Base-by-base conservation (phyloP, 768 basidiomycete genomes). In the Coprinellus aureogranulatus region DNA sequence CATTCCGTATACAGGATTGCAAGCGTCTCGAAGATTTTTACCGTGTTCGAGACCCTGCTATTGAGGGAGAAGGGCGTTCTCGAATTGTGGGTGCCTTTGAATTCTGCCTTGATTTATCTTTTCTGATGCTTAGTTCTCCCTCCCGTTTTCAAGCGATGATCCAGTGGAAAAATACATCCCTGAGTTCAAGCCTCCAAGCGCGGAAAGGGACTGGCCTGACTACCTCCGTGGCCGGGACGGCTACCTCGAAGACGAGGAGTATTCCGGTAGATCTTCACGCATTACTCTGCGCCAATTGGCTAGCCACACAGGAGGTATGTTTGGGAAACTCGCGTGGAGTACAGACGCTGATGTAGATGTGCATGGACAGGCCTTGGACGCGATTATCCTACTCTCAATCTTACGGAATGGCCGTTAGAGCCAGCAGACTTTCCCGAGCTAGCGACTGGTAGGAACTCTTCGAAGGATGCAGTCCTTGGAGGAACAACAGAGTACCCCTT, bases 1-100 rank as follows among this genome's bases (percentile, higher is more conserved):
- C 64, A 82, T 61, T 77, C 81, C 0, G 73, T 81, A 49, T 84
- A 83, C 60, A 72, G 84, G 26, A 69, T 83, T 25, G 81, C 81
- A 1, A 81, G 78, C 40, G 75, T 81, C 54, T 75, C 78, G 5
- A 85, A 84, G 65, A 66, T 83, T 57, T 81, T 83, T 61, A 73
- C 76, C 3, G 73, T 75, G 0, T 60, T 82, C 4, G 79, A 84
- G 61, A 80, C 77, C 0, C 62, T 80, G 40, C 73, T 84, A 11
- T 67, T 84, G 23, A 73, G 77, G 37, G 77, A 83, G 60, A 71
- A 71, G 45, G 81, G 82, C 2, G 60, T 62, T 1, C 62, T 80
- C 53, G 70, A 61, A 75, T 59, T 60, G 71, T 47, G 18, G 26
- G 25, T 39, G 37, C 44, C 5, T 23, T 48, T n/a, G n/a, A n/a